Base-by-base conservation (phyloP, 768 basidiomycete species). In the Amylocystis lapponica region DNA sequence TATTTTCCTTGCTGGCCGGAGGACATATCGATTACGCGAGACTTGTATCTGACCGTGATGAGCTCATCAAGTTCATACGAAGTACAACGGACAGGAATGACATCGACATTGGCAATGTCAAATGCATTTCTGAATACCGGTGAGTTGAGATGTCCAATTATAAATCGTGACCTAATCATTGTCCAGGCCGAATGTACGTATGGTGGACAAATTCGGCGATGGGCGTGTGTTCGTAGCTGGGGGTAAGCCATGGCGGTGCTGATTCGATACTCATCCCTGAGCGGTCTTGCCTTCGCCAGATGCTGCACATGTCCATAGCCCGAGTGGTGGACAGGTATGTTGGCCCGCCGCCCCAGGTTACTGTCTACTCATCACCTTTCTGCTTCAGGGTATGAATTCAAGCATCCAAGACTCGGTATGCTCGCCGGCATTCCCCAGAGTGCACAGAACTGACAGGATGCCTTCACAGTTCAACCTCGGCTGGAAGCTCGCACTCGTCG, bases 141-240 rank as follows among this genome's bases (percentile, higher is more conserved):
- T 40, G 16, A 23, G 38, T 19, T 14, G 11, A 9, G 10, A 13
- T 17, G 29, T 9, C 10, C n/a, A n/a, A n/a, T n/a, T n/a, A n/a
- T n/a, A n/a, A n/a, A n/a, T n/a, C n/a, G n/a, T n/a, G n/a, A n/a
- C n/a, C n/a, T n/a, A n/a, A 32, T 50, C 46, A 11, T 44, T 44
- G 42, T 46, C 23, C 38, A 70, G 75, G 22, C 66, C 73, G 1
- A 75, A 74, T 51, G 66, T 76, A 22, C 63, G 76, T 9, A 71
- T 75, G 71, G 68, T 66, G 0, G 51, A 74, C 32, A 63, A 54
- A 17, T 69, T 76, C 48, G 50, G 59, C 14, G 44, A 51, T 4
- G 72, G 72, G 9, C 58, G 70, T 17, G 70, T 69, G 7, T 75
- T 74, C 44, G 36, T 77, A 13, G 67, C 58, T 21, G 76, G 76